Evolutionary conservation across 371 early-diverging fungal genomes (phyloP).

Genomic region (Chytridium lagenaria): DNA sequence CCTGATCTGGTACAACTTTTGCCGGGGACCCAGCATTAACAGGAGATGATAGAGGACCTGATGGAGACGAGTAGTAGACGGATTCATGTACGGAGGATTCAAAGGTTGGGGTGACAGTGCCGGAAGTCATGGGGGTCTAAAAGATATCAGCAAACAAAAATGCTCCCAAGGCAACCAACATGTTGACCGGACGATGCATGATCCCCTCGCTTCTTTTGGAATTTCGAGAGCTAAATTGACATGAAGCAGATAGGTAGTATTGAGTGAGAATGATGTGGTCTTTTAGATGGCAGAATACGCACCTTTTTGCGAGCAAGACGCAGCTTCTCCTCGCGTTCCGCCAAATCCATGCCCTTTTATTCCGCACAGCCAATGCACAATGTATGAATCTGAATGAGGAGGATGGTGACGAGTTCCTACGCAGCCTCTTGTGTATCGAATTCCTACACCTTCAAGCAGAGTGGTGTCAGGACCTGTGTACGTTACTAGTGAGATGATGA

Average conservation of each 20-base stretch:
- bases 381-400: background rate
- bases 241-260: too few relatives aligned
- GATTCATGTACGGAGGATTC: background rate
- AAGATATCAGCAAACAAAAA: background rate
- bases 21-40: background rate
- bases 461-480: too few relatives aligned
- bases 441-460: too few relatives aligned
- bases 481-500: too few relatives aligned
- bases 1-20: too few relatives aligned
- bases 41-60: background rate
- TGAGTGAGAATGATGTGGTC: too few relatives aligned
- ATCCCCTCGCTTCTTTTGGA: constrained; percentile 24
- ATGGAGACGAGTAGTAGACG: constrained; percentile 20
- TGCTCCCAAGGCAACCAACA: background rate
- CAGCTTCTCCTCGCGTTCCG: constrained; percentile 35
- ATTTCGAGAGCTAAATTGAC: constrained; percentile 35
- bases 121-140: background rate
- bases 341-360: background rate
- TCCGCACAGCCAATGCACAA: background rate
- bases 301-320: constrained; percentile 33
- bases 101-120: background rate
- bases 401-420: too few relatives aligned
- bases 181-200: background rate
- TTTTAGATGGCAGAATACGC: background rate
- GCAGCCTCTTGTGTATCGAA: too few relatives aligned